phyloP scores from a whole-genome alignment of 78 protist species.

The Dictyostelium brefeldianum region DNA sequence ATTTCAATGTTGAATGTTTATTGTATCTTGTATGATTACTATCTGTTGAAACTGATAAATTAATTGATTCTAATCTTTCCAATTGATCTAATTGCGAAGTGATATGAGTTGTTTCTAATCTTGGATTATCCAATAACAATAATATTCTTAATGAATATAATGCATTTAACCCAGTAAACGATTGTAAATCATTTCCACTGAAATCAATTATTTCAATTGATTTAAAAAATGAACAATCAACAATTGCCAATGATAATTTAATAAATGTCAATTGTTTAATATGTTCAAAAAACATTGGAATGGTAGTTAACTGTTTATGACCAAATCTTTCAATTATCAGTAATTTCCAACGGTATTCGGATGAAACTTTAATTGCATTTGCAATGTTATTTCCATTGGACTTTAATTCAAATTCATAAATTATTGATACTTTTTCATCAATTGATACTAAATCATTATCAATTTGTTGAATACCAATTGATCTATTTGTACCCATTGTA shows the following conservation, averaged over 20 bases:
- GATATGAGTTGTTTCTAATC: constrained; percentile 2
- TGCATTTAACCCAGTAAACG: constrained; percentile 22
- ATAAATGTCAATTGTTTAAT: constrained; percentile 32
- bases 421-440: constrained; percentile 32
- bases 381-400: neutral
- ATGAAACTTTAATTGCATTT: neutral
- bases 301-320: constrained; percentile 76
- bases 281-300: constrained; percentile 42
- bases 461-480: constrained; percentile 62
- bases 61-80: constrained; percentile 39
- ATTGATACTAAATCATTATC: constrained; percentile 22
- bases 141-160: constrained; percentile 14
- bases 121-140: constrained; percentile 64
- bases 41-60: constrained; percentile 20
- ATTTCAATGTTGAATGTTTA: neutral
- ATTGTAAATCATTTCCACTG: constrained; percentile 29
- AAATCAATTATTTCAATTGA: constrained; percentile 52
- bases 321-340: constrained; percentile 79
- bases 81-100: constrained; percentile 17
- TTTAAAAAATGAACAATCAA: constrained; percentile 30
- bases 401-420: constrained; percentile 14
- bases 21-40: neutral
- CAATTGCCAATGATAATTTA: neutral
- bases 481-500: constrained; percentile 69
- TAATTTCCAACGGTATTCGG: constrained; percentile 17